phyloP scores from a whole-genome alignment of 1,284 basidiomycete species.

The Porogramme epimiltina region DNA sequence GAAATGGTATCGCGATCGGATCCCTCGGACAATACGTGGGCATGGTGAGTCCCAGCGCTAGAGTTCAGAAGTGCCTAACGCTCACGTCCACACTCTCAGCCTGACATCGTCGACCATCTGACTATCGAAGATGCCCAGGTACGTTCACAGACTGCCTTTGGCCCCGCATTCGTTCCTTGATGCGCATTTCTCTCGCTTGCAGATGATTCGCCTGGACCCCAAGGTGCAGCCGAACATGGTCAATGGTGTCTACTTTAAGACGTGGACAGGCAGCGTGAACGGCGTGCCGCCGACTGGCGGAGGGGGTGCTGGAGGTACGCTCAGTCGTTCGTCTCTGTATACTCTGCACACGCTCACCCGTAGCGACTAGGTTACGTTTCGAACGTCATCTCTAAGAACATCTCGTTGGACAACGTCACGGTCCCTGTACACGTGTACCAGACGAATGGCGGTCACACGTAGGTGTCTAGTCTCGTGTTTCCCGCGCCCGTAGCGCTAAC shows the following conservation, averaged over 20 bases:
- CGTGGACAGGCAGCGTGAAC: slow-evolving; percentile 56
- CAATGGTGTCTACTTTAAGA: slow-evolving; percentile 63
- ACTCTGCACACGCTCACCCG: too few species aligned
- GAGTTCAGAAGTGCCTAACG: too few species aligned
- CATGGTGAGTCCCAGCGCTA: slow-evolving; percentile 47
- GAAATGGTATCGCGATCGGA: slow-evolving; percentile 66
- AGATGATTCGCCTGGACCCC: slow-evolving; percentile 50
- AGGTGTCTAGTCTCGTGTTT: slow-evolving; percentile 42
- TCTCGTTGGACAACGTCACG: slow-evolving; percentile 49
- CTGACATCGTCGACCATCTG: slow-evolving; percentile 59
- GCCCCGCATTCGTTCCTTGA: not conserved
- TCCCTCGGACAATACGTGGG: slow-evolving; percentile 63
- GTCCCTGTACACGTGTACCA: slow-evolving; percentile 52
- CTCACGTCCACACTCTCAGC: slow-evolving; percentile 36
- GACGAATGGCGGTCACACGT: slow-evolving; percentile 52
- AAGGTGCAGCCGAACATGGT: slow-evolving; percentile 57
- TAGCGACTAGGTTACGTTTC: slow-evolving; percentile 53
- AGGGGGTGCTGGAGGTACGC: slow-evolving; percentile 54
- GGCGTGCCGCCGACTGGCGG: slow-evolving; percentile 64
- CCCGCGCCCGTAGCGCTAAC: not conserved
- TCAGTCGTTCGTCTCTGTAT: not conserved
- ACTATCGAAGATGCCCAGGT: slow-evolving; percentile 52
- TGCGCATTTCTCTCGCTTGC: not conserved
- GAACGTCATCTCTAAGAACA: slow-evolving; percentile 49
- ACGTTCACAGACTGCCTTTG: not conserved